phyloP scores from a whole-genome alignment of 345 rosid species.

The Diplotaxis tenuifolia region DNA sequence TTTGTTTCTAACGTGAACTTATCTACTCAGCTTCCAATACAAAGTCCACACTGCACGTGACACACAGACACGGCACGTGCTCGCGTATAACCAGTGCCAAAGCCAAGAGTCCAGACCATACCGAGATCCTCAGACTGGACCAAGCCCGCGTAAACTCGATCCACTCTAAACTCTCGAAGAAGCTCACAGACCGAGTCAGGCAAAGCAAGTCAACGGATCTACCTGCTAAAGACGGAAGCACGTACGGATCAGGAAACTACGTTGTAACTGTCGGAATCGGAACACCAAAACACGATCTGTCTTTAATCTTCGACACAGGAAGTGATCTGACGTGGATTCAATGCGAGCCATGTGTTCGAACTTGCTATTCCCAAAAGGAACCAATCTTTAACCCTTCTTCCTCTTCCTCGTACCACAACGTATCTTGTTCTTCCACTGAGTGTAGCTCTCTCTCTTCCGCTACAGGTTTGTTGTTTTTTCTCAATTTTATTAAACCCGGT shows the following conservation, averaged over 20 bases:
- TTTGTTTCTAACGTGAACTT: conserved; percentile 14
- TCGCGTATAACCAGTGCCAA: conserved; percentile 19
- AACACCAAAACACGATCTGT: conserved; percentile 45
- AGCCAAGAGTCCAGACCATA: conserved; percentile 38
- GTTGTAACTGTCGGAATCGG: conserved; percentile 60
- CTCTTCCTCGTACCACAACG: conserved; percentile 57
- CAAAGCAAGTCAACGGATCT: conserved; percentile 35
- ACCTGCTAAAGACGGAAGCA: conserved; percentile 59
- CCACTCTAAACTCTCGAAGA: conserved; percentile 44
- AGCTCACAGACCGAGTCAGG: background rate
- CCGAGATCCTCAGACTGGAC: conserved; percentile 56
- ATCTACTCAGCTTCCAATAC: conserved; percentile 32
- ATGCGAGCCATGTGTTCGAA: conserved; percentile 48
- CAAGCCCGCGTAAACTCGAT: conserved; percentile 60
- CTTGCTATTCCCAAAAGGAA: conserved; percentile 55
- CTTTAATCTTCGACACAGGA: conserved; percentile 67
- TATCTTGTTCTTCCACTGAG: conserved; percentile 48
- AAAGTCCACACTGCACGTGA: conserved; percentile 53
- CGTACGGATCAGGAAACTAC: conserved; percentile 51
- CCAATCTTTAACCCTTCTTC: conserved; percentile 44
- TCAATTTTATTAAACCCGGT: background rate
- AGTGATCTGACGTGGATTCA: conserved; percentile 73
- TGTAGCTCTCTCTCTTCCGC: conserved; percentile 54
- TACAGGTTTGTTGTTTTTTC: conserved; percentile 39
- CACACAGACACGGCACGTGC: conserved; percentile 76